Base-by-base conservation (phyloP, 2,329 filamentous ascomycete species). In the Diaporthe eres region DNA sequence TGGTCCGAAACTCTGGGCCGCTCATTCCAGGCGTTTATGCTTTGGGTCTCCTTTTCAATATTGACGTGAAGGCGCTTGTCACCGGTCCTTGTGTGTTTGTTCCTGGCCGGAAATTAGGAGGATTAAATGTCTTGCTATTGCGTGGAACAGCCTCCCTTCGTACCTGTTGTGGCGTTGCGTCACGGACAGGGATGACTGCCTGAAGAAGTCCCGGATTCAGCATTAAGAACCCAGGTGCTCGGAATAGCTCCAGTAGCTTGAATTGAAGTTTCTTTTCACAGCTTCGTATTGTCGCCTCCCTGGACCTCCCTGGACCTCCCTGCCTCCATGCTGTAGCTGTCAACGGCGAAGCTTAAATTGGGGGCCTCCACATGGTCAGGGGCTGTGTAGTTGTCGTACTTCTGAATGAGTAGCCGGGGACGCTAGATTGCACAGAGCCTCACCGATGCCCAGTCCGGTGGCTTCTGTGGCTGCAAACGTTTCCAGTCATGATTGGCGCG, bases 61-160 rank as follows among this genome's bases (percentile, higher is more conserved):
- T 19, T 34, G 49, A 39, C 34, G 34, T 28, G 31, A 70, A 53
- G 22, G 47, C 34, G 65, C 49, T 31, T 55, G 34, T 55, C 47
- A 42, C 34, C 31, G 19, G 19, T 67, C 37, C 55, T 55, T 37
- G 68, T 72, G 34, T 63, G 44, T 65, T 68, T 34, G 58, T 72
- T 61, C 68, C 68, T 60, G 61, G 51, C 57, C 74, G 74, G 74
- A 72, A 44, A 72, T 75, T 75, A 75, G 70, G 68, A 61, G 65
- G 44, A 61, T 73, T 73, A 65, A 39, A 68, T 68, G 58, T 67
- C 42, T 73, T 53, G 60, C 51, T 53, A 47, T 58, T 67, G 71
- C 28, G 71, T 75, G 61, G 72, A 58, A 74, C 71, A 67, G 51
- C 10, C 49, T 70, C 65, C 65, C 65, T 68, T 31, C 25, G 51